Conservation (phyloP, 495 filamentous ascomycete species). For the Echria macrotheca region DNA sequence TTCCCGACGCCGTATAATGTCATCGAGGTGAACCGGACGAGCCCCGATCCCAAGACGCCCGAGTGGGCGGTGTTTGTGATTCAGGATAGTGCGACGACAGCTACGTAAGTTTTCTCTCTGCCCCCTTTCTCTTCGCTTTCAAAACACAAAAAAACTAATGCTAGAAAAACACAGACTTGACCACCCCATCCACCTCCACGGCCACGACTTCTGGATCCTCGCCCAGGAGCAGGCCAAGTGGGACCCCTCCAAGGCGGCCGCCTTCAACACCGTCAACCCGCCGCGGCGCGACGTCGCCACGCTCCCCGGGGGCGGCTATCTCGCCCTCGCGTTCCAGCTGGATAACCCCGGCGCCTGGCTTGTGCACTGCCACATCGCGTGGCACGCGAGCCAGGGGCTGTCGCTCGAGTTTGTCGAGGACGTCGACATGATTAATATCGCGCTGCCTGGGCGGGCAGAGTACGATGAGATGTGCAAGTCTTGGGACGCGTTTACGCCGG, state of each 20-base stretch:
- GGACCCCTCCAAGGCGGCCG: constrained; percentile 2
- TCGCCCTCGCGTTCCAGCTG: constrained; percentile 51
- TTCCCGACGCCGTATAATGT: constrained; percentile 33
- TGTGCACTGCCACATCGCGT: constrained; percentile 24
- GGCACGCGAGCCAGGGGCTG: constrained; percentile 22
- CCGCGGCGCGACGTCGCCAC: constrained; percentile 55
- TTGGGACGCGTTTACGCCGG: constrained; percentile 2
- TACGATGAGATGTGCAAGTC: constrained; percentile 5
- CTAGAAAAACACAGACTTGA: no score
- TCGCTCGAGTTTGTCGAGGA: constrained; percentile 19
- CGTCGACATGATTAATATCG: background rate
- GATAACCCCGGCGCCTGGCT: constrained; percentile 42
- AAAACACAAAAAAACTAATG: no score
- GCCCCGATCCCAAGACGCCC: background rate
- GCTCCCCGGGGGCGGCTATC: constrained; percentile 41
- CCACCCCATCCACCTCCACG: constrained; percentile 26
- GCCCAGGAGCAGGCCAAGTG: background rate
- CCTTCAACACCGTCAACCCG: constrained; percentile 37
- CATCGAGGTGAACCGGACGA: constrained; percentile 10
- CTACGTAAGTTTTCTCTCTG: no score
- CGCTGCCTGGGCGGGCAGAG: background rate
- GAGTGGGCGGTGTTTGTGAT: constrained; percentile 23
- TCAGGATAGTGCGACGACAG: no score
- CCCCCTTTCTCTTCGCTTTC: no score
- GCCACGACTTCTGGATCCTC: constrained; percentile 21